Evolutionary conservation across 169 alveolate species (phyloP), one percentile per base, ranked within the genome.

Genomic region (Hepatocystis sp.): DNA sequence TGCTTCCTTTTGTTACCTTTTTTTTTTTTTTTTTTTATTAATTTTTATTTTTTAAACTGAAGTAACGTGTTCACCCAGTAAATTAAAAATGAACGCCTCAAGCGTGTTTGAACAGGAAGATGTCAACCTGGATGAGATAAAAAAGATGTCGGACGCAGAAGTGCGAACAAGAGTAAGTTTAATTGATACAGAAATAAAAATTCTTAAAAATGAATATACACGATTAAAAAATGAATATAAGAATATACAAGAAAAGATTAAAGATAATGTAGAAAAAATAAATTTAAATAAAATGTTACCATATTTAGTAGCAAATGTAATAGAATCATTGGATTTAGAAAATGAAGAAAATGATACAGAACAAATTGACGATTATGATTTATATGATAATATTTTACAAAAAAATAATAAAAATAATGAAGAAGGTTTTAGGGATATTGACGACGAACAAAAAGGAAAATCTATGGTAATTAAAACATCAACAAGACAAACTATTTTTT

Each of bases 281-380:
- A 97, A 97, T 91, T 92, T 98, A 51, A 97, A 97, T 84, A 95
- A 96, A 47, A 98, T 98, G 90, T 94, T 99, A n/a, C 99, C 99
- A 0, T 98, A 98, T 88, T 93, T 99, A 66, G 99, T 99, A 11
- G 97, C 99, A 21, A 98, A 98, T 86, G 99, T 99, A 5, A 98
- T 98, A 0, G 99, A 99, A 64, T 58, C 67, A 32, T 56, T 63
- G 25, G 78, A 88, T 28, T 67, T 78, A 28, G 61, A 55, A 44
- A 68, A 85, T 19, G 85, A 68, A 19, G 92, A 68, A 53, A 85
- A 65, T 27, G 66, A 46, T 53, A 52, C 51, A 21, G 91, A 44
- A 61, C 46, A 32, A n/a, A 58, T 46, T 23, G 85, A 66, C 49
- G 85, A 71, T 4, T 76, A 53, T 28, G 86, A 67, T 27, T 53